These are phyloP conservation scores for Eucalyptus paniculata DNA, from an alignment of 345 rosid genomes.

Conservation along the genomic window DNA sequence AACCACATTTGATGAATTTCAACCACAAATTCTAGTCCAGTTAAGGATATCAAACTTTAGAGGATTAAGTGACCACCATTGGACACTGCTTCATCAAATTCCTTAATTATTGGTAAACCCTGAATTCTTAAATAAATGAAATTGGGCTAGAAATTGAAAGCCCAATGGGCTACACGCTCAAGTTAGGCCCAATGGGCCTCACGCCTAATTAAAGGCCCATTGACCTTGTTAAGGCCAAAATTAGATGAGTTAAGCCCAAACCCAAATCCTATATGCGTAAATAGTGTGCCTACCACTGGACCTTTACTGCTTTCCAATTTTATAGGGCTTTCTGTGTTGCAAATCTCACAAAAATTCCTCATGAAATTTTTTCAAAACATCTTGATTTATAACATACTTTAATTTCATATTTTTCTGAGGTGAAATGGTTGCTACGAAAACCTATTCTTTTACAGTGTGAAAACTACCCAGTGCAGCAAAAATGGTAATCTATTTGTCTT, in stretches of 20 bases:
- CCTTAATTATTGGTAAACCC: no score
- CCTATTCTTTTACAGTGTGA: accelerated
- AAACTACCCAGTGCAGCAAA: accelerated
- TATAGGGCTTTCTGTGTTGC: accelerated
- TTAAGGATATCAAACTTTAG: no score
- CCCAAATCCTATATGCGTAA: accelerated
- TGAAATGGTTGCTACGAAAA: accelerated
- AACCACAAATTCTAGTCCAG: accelerated
- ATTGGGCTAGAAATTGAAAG: accelerated
- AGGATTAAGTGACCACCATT: no score
- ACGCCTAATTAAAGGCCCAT: no score
- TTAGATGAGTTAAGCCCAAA: no score
- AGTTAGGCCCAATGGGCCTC: no score
- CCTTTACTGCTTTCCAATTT: accelerated
- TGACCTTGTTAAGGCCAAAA: accelerated
- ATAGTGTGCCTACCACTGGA: accelerated
- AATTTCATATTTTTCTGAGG: accelerated
- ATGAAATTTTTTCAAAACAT: no score
- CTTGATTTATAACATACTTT: accelerated
- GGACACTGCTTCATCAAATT: no score
- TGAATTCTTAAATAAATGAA: no score
- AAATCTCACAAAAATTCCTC: no score
- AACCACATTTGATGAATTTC: accelerated
- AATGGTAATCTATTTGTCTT: no score
- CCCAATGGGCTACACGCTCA: accelerated